phyloP scores from a whole-genome alignment of 1,284 basidiomycete species.

The Cryptococcus sp. region DNA sequence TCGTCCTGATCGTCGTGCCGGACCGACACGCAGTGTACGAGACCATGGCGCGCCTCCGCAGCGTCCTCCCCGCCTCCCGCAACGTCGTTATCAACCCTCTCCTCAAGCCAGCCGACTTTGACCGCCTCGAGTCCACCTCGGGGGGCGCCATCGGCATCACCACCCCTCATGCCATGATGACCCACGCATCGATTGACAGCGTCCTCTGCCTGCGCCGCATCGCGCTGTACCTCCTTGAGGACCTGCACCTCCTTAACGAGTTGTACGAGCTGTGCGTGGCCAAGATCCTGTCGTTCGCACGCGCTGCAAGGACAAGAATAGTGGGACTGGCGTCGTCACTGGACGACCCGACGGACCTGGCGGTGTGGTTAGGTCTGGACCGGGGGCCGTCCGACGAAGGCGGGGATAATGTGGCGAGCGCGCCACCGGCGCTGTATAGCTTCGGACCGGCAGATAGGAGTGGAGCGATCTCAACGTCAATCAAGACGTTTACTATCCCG shows the following conservation, averaged over 20 bases:
- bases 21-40: slow-evolving; percentile 44
- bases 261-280: slow-evolving; percentile 80
- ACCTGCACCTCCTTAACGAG: slow-evolving; percentile 77
- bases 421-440: slow-evolving; percentile 61
- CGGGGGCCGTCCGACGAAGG: slow-evolving; percentile 38
- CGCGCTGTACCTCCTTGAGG: slow-evolving; percentile 73
- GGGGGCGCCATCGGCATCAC: slow-evolving; percentile 44
- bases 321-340: slow-evolving; percentile 77
- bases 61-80: slow-evolving; percentile 27
- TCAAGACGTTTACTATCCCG: slow-evolving; percentile 79
- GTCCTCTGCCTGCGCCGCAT: slow-evolving; percentile 51
- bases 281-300: slow-evolving; percentile 60
- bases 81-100: slow-evolving; percentile 30
- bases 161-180: slow-evolving; percentile 42
- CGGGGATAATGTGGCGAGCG: background rate
- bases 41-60: slow-evolving; percentile 39
- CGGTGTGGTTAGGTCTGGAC: slow-evolving; percentile 73
- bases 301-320: slow-evolving; percentile 63
- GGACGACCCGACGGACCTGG: slow-evolving; percentile 73
- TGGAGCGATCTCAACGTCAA: slow-evolving; percentile 66
- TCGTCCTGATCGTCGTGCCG: slow-evolving; percentile 45
- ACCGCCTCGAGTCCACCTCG: slow-evolving; percentile 9
- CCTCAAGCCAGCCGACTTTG: slow-evolving; percentile 28
- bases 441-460: slow-evolving; percentile 83
- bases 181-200: slow-evolving; percentile 29